A percentile compares a stretch with the other conserved stretches of the same genome.
Conservation (phyloP, 208 protist species). For the Leishmania tropica region DNA sequence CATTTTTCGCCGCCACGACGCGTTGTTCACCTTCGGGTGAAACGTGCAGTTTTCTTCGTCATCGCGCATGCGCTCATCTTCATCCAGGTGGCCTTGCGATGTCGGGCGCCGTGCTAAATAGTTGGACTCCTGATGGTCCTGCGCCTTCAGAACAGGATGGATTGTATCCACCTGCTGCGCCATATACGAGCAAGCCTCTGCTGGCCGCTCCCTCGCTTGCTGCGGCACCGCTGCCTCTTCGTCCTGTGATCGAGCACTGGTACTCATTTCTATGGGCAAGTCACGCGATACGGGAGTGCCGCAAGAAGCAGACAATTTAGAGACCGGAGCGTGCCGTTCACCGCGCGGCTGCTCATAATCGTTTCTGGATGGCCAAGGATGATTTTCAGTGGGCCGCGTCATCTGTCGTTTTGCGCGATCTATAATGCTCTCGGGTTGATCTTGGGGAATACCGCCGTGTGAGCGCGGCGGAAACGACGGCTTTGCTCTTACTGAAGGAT, state of each 20-base stretch:
- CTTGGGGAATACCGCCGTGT: background rate
- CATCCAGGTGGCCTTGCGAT: background rate
- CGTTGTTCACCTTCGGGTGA: slow-evolving; percentile 36
- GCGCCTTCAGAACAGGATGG: background rate
- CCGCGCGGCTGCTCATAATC: slow-evolving; percentile 15
- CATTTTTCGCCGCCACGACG: background rate
- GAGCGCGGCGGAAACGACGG: background rate
- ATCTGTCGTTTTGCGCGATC: background rate
- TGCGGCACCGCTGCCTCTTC: background rate
- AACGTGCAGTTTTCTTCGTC: slow-evolving; percentile 51
- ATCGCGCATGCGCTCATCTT: slow-evolving; percentile 15
- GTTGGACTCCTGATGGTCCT: background rate
- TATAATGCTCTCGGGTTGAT: background rate
- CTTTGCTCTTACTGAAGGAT: background rate
- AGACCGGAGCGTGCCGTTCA: slow-evolving; percentile 15
- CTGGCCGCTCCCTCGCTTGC: background rate
- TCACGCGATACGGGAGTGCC: slow-evolving; percentile 5
- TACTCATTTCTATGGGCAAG: background rate
- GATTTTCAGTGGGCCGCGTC: background rate
- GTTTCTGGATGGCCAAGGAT: background rate
- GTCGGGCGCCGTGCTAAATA: background rate
- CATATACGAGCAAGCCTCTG: background rate
- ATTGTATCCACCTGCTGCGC: background rate
- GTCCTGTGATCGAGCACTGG: slow-evolving; percentile 1
- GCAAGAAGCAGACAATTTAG: background rate